Conservation (phyloP, 495 filamentous ascomycete species). For the Penicillium simplicissimum region DNA sequence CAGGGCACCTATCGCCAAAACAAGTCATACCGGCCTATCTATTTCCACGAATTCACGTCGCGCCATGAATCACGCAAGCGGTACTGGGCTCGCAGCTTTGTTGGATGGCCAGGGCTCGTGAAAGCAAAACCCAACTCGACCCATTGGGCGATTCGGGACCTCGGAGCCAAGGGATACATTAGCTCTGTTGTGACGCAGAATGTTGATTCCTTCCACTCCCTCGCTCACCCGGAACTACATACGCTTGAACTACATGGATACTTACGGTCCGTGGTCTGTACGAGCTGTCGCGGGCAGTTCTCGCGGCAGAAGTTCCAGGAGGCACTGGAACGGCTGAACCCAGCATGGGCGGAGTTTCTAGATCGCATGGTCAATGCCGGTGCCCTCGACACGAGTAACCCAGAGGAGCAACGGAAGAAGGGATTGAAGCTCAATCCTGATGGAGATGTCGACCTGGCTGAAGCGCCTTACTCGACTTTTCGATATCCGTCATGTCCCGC, state of each 20-base stretch:
- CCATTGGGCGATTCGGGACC: conserved; percentile 70
- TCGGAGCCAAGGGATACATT: conserved; percentile 71
- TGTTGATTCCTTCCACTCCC: conserved; percentile 88
- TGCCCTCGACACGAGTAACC: conserved; percentile 75
- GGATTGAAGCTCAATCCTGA: conserved; percentile 88
- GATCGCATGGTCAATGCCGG: conserved; percentile 67
- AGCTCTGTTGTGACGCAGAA: conserved; percentile 89
- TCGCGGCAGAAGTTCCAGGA: conserved; percentile 72
- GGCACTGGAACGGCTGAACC: conserved; percentile 77
- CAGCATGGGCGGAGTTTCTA: conserved; percentile 80
- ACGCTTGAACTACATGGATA: conserved; percentile 92
- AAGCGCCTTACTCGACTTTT: conserved; percentile 84
- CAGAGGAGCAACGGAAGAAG: conserved; percentile 62
- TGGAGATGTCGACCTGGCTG: conserved; percentile 90
- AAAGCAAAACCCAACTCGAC: conserved; percentile 77
- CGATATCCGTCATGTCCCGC: conserved; percentile 86
- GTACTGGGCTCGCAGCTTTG: conserved; percentile 94
- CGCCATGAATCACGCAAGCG: conserved; percentile 87
- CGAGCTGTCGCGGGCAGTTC: conserved; percentile 69
- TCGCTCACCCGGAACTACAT: conserved; percentile 69
- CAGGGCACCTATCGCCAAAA: conserved; percentile 93
- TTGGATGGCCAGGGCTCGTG: conserved; percentile 83
- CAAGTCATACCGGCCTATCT: conserved; percentile 85
- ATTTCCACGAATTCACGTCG: conserved; percentile 81
- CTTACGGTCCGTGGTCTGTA: conserved; percentile 75